These are phyloP conservation scores for Podospora anserina DNA, from an alignment of 495 filamentous ascomycete species.

Conservation along the genomic window DNA sequence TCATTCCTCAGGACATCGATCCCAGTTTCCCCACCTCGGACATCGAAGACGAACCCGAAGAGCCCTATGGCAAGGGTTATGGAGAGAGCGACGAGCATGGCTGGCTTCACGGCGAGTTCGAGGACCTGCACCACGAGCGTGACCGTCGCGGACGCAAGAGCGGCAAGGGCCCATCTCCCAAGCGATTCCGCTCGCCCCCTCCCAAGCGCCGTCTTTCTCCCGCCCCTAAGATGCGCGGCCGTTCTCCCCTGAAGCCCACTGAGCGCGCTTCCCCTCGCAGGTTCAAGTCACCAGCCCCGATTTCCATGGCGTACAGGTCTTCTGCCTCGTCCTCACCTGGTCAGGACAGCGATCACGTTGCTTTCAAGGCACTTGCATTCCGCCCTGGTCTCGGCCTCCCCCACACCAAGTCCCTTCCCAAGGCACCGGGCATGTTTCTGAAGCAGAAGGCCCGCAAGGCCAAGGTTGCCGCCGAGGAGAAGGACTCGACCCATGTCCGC, in stretches of 20 bases:
- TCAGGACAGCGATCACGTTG: conserved; percentile 34
- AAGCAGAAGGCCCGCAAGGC: conserved; percentile 37
- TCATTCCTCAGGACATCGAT: conserved; percentile 91
- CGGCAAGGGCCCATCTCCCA: conserved; percentile 38
- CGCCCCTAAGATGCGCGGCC: conserved; percentile 45
- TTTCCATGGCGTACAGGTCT: conserved; percentile 36
- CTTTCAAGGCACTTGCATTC: conserved; percentile 59
- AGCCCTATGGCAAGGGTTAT: conserved; percentile 49
- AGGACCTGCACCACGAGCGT: conserved; percentile 48
- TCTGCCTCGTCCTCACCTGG: conserved; percentile 42
- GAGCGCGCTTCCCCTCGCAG: conserved; percentile 65
- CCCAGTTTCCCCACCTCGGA: conserved; percentile 95
- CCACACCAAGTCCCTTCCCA: conserved; percentile 76
- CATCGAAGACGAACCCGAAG: conserved; percentile 73
- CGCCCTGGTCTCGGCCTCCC: conserved; percentile 59
- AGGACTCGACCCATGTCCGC: conserved; percentile 54
- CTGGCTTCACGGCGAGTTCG: conserved; percentile 58
- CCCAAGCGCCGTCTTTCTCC: conserved; percentile 48
- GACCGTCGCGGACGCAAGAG: conserved; percentile 39
- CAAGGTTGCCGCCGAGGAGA: conserved; percentile 26
- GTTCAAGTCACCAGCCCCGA: conserved; percentile 61
- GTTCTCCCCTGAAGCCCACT: conserved; percentile 60
- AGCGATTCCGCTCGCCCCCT: conserved; percentile 46
- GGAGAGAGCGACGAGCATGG: conserved; percentile 56
- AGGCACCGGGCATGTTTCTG: conserved; percentile 68